Evolutionary conservation across 352 stramenopile species (phyloP), one percentile per base, ranked within the genome.

Genomic region (Phytophthora constricta): DNA sequence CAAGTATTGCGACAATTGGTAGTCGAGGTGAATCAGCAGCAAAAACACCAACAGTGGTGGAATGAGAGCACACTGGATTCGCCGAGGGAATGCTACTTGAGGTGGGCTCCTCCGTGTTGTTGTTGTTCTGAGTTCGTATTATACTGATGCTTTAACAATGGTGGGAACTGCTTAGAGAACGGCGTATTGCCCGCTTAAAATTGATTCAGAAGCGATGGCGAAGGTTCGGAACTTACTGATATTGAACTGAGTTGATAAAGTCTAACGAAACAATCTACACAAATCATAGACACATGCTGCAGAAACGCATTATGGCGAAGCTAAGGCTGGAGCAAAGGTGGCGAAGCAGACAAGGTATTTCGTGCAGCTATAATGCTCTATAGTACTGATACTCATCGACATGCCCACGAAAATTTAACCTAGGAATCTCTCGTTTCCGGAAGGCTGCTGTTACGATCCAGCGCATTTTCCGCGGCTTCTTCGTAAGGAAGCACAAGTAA

Each of bases 381-480:
- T 37, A n/a, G n/a, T n/a, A n/a, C n/a, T n/a, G n/a, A n/a, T n/a
- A n/a, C n/a, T n/a, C n/a, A n/a, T n/a, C n/a, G n/a, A n/a, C n/a
- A n/a, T n/a, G n/a, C n/a, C n/a, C n/a, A n/a, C n/a, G n/a, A n/a
- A n/a, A n/a, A n/a, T n/a, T n/a, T n/a, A n/a, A 2, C 33, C 13
- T 10, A 76, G 70, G 52, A 5, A 49, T 68, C n/a, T 41, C 54
- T 46, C 64, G 47, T 1, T 77, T 87, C 25, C 74, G 82, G 47
- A 63, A 51, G 22, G 74, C 58, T 10, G 71, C 78, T 9, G 34
- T 73, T 17, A 54, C 62, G 5, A 79, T 91, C 16, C 80, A 91
- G 56, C 71, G 77, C 10, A 37, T 79, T 5, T 85, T 80, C 31
- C 79, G 80, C 16, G 79, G 80, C 22, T 74, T 72, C 50, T 68